These are phyloP conservation scores for Aegle marmelos DNA, from an alignment of 345 rosid species.

Conservation along the genomic window DNA sequence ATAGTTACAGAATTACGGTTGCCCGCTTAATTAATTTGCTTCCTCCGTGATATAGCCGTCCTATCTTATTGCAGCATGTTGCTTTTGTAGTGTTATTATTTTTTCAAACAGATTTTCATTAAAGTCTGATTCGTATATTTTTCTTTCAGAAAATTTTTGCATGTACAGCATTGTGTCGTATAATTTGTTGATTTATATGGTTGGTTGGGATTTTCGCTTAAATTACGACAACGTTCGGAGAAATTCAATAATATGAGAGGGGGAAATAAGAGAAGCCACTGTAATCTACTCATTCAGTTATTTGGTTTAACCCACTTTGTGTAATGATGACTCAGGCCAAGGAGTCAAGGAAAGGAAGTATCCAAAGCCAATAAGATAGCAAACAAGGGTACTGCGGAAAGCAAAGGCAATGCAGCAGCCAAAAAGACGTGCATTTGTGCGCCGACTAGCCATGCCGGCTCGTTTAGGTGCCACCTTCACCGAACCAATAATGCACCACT, in stretches of 20 bases:
- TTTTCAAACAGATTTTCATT: too few species aligned
- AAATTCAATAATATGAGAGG: too few species aligned
- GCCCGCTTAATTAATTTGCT: too few species aligned
- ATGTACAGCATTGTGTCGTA: too few species aligned
- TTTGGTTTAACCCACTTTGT: neutral
- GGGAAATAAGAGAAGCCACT: neutral
- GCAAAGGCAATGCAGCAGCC: neutral
- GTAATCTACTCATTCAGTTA: neutral
- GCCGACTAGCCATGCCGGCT: conserved; percentile 29
- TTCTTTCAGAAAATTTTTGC: too few species aligned
- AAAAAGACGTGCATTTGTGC: conserved; percentile 22
- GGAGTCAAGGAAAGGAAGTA: neutral
- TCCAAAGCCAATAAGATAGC: neutral
- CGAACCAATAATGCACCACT: neutral
- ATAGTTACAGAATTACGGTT: too few species aligned
- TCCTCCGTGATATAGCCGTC: too few species aligned
- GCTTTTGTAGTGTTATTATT: too few species aligned
- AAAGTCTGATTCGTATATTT: too few species aligned
- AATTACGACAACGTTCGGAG: neutral
- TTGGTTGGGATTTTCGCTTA: neutral
- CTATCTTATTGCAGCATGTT: too few species aligned
- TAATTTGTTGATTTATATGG: neutral
- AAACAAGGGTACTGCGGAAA: neutral
- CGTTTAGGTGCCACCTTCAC: conserved; percentile 36
- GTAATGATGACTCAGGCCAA: neutral